Evolutionary conservation across 2,329 filamentous ascomycete genomes (phyloP).

Genomic region (Fusarium sp.): DNA sequence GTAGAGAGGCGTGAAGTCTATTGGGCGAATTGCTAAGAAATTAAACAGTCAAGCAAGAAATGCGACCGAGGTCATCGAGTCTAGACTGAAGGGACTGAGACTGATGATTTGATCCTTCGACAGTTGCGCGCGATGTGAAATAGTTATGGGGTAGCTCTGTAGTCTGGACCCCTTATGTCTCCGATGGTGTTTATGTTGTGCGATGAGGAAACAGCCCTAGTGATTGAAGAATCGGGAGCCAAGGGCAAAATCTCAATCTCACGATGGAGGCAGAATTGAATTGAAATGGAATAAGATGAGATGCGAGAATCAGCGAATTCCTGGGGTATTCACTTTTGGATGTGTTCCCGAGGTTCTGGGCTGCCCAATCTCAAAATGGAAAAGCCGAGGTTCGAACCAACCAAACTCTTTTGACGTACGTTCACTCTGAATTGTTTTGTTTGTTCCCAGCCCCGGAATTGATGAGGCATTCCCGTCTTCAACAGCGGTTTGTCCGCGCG

Average conservation of each 20-base stretch:
- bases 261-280: neutral
- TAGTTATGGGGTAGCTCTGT: neutral
- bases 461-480: neutral
- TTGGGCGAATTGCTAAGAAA: neutral
- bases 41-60: neutral
- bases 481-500: neutral
- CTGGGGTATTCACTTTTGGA: neutral
- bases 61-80: constrained; percentile 3
- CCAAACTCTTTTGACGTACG: neutral
- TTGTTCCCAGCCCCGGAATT: neutral
- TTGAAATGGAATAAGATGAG: constrained; percentile 7
- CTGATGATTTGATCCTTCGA: neutral
- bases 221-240: neutral
- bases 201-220: neutral
- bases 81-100: constrained; percentile 15
- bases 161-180: neutral
- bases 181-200: neutral
- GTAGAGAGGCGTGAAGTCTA: constrained; percentile 23
- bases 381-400: constrained; percentile 36
- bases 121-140: neutral
- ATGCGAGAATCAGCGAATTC: constrained; percentile 13
- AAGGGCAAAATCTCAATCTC: neutral
- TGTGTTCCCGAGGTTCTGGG: constrained; percentile 27
- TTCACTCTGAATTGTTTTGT: neutral
- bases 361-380: constrained; percentile 4